Evolutionary conservation across 2,329 filamentous ascomycete species (phyloP).

Genomic region (Parastagonospora avenae): DNA sequence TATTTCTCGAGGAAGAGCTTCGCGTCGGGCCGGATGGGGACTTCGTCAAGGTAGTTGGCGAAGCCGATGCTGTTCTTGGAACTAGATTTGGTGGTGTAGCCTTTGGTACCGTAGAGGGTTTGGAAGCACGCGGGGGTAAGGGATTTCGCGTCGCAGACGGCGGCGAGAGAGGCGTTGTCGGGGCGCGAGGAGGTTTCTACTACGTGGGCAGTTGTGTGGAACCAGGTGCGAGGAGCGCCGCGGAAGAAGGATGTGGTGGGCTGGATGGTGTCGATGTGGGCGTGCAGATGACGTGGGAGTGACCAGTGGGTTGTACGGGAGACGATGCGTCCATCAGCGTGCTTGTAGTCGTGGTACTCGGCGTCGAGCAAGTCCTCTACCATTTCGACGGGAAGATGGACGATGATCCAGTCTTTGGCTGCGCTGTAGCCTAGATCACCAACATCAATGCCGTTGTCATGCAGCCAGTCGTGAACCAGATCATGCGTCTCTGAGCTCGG

Average conservation of each 20-base stretch:
- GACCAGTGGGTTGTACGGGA: slow-evolving; percentile 63
- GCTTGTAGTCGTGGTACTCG: slow-evolving; percentile 58
- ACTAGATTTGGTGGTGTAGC: slow-evolving; percentile 55
- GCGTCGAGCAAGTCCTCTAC: slow-evolving; percentile 60
- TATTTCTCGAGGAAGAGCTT: slow-evolving; percentile 61
- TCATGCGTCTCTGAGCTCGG: slow-evolving; percentile 59
- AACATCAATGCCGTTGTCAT: slow-evolving; percentile 58
- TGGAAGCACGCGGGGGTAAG: slow-evolving; percentile 61
- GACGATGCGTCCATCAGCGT: slow-evolving; percentile 58
- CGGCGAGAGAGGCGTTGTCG: slow-evolving; percentile 39
- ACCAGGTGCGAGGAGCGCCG: slow-evolving; percentile 28
- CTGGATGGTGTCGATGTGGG: slow-evolving; percentile 64
- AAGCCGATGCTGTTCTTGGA: slow-evolving; percentile 54
- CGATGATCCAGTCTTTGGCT: slow-evolving; percentile 63
- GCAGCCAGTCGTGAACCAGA: slow-evolving; percentile 62
- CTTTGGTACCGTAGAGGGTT: slow-evolving; percentile 60
- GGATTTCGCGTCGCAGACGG: slow-evolving; percentile 57
- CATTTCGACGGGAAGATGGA: slow-evolving; percentile 57
- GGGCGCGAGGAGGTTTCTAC: slow-evolving; percentile 34
- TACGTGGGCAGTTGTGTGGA: slow-evolving; percentile 26
- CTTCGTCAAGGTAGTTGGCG: slow-evolving; percentile 56
- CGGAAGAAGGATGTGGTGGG: slow-evolving; percentile 64
- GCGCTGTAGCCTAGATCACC: slow-evolving; percentile 53
- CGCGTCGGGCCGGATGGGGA: slow-evolving; percentile 61
- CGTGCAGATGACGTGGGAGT: slow-evolving; percentile 61